Percentiles rank a stretch among this genome's conserved stretches.
phyloP scores from a whole-genome alignment of 1,139 yeast genomes.

The Arxiozyma telluris region DNA sequence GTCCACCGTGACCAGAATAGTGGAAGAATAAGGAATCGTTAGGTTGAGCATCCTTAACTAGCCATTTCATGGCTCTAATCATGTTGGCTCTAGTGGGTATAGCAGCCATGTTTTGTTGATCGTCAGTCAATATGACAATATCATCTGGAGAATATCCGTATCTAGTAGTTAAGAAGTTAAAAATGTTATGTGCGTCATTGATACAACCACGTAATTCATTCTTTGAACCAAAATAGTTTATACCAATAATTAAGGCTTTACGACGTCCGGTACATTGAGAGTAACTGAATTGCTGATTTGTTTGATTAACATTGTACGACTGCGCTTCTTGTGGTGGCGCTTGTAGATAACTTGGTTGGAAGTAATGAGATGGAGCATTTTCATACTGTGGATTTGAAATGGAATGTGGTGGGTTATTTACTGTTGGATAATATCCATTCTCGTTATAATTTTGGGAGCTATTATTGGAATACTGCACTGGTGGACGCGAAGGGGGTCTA shows the following conservation, averaged over 20 bases:
- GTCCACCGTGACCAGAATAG: conserved; percentile 93
- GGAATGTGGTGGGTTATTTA: conserved; percentile 13
- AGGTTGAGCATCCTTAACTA: conserved; percentile 73
- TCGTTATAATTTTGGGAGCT: not conserved
- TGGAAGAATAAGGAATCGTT: conserved; percentile 81
- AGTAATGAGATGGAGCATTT: conserved; percentile 13
- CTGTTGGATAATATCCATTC: conserved; percentile 8
- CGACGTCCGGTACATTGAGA: conserved; percentile 68
- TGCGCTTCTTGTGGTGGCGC: conserved; percentile 24
- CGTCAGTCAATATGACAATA: conserved; percentile 77
- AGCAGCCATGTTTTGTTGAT: conserved; percentile 49
- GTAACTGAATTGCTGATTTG: conserved; percentile 25
- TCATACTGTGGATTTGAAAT: conserved; percentile 6
- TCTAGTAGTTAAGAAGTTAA: conserved; percentile 42
- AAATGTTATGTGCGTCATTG: conserved; percentile 66
- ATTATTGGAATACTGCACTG: not conserved
- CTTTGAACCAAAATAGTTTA: conserved; percentile 71
- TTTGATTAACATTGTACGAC: conserved; percentile 10
- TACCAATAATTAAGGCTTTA: conserved; percentile 80
- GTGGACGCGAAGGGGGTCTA: conserved; percentile 6
- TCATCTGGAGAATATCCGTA: conserved; percentile 70
- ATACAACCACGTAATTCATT: conserved; percentile 78
- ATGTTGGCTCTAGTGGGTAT: conserved; percentile 75
- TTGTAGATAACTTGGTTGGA: conserved; percentile 14
- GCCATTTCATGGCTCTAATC: conserved; percentile 84